Conservation (phyloP, 495 filamentous ascomycete genomes). For the Lophiotrema nucula region DNA sequence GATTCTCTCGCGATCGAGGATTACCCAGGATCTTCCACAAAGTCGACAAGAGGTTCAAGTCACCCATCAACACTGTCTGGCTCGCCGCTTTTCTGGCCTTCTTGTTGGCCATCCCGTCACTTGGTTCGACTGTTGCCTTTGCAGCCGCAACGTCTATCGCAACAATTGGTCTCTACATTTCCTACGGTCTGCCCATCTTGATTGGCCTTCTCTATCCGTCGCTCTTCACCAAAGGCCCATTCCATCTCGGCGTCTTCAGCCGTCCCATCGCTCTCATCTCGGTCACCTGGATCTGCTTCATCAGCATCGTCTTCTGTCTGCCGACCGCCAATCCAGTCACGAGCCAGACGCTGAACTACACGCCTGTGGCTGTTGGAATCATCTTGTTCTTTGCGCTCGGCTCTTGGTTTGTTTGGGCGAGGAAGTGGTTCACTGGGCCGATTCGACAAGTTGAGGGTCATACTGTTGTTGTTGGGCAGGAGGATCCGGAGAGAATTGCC, state of each 20-base stretch:
- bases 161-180: conserved; percentile 64
- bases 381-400: conserved; percentile 48
- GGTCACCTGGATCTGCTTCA: conserved; percentile 53
- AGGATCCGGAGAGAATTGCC: conserved; percentile 50
- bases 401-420: conserved; percentile 51
- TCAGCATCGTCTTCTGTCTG: conserved; percentile 63
- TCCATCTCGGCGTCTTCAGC: conserved; percentile 55
- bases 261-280: conserved; percentile 54
- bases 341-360: conserved; percentile 61
- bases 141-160: conserved; percentile 60
- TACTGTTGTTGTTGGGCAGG: conserved; percentile 49
- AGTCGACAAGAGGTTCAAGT: conserved; percentile 48
- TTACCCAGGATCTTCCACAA: conserved; percentile 42
- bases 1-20: conserved; percentile 56
- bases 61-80: conserved; percentile 57
- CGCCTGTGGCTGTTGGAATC: conserved; percentile 63
- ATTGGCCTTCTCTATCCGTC: conserved; percentile 51
- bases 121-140: conserved; percentile 62
- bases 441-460: conserved; percentile 52
- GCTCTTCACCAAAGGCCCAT: conserved; percentile 48
- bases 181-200: conserved; percentile 64
- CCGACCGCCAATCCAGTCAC: conserved; percentile 61
- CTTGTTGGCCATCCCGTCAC: conserved; percentile 58
- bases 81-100: conserved; percentile 58
- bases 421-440: conserved; percentile 59